Percentiles rank a stretch among this genome's conserved stretches.
These are phyloP conservation scores for Tulasnella calospora DNA, from an alignment of 768 basidiomycete species.

Conservation along the genomic window DNA sequence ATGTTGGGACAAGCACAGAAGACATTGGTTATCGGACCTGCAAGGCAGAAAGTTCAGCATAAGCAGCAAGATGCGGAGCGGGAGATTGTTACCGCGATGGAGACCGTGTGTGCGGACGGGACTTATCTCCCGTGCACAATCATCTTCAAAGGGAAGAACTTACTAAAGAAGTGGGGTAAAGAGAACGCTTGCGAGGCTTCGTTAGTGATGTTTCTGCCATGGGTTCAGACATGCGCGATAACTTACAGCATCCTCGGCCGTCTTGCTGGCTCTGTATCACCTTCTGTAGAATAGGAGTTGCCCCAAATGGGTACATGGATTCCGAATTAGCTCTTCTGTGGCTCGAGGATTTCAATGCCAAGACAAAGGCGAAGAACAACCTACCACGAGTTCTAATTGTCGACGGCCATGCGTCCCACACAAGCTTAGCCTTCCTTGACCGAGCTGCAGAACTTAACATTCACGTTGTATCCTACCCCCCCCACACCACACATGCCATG, in stretches of 20 bases:
- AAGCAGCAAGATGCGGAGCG: conserved; percentile 7
- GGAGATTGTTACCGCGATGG: conserved; percentile 26
- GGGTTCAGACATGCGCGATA: background rate
- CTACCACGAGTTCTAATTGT: conserved; percentile 39
- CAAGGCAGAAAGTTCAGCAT: conserved; percentile 18
- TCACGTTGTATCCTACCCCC: conserved; percentile 44
- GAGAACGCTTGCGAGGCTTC: conserved; percentile 16
- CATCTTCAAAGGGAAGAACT: conserved; percentile 26
- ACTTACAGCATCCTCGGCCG: background rate
- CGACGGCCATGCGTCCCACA: conserved; percentile 48
- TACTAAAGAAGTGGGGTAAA: conserved; percentile 14
- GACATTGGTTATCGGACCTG: conserved; percentile 25
- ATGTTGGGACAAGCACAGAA: background rate
- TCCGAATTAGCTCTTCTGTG: background rate
- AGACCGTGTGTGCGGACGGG: conserved; percentile 17
- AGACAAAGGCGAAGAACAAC: conserved; percentile 23
- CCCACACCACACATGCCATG: conserved; percentile 43
- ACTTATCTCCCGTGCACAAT: conserved; percentile 3
- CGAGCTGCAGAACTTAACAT: conserved; percentile 41
- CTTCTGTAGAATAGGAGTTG: background rate
- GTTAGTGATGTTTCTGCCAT: background rate
- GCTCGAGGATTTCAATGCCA: background rate
- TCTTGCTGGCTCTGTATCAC: background rate
- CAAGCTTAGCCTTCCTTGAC: conserved; percentile 39
- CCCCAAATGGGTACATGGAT: background rate